Evolutionary conservation across 1,284 basidiomycete genomes (phyloP), one percentile per base, ranked within the genome.

Genomic region (Microbotryum intermedium): DNA sequence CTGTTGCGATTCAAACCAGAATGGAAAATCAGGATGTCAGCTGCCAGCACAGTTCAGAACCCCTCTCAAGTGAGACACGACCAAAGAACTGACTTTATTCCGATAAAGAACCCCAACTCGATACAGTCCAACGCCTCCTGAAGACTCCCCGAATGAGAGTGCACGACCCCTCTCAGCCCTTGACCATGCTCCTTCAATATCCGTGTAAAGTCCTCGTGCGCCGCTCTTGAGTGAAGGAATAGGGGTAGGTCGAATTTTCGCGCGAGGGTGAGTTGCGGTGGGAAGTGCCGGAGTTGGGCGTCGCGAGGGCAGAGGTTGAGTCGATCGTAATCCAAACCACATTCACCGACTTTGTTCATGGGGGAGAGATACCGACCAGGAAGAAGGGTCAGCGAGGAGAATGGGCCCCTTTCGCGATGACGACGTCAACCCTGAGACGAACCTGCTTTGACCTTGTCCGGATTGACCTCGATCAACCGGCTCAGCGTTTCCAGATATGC

Each of bases 241-340:
- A 94, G 73, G 0, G 90, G 90, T 6, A 93, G 79, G 66, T 81
- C 77, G 70, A 84, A 81, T 69, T 84, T 83, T 68, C 84, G 83
- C 0, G 88, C 86, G 6, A 94, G 77, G 2, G 71, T 67, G 4
- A 93, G 78, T 69, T 92, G 86, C 9, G 79, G 69, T 74, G 86
- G 83, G 72, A 94, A 90, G 71, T 86, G 78, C 50, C 74, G 80
- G 8, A 67, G 39, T 39, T 69, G 68, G 6, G 48, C 53, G 16
- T 63, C 63, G 28, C 62, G 77, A 1, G 80, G 70, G 6, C 87
- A 81, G 72, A 88, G 87, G 68, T 86, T 83, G 0, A 85, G 79
- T 18, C 90, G 79, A 72, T 93, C 90, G 69, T 92, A 92, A 74
- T 94, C 90, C 43, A 93, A 76, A 11, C 90, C 90, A 67, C 90